Base-by-base conservation (phyloP, 352 stramenopile genomes). In the Phytophthora capsici region DNA sequence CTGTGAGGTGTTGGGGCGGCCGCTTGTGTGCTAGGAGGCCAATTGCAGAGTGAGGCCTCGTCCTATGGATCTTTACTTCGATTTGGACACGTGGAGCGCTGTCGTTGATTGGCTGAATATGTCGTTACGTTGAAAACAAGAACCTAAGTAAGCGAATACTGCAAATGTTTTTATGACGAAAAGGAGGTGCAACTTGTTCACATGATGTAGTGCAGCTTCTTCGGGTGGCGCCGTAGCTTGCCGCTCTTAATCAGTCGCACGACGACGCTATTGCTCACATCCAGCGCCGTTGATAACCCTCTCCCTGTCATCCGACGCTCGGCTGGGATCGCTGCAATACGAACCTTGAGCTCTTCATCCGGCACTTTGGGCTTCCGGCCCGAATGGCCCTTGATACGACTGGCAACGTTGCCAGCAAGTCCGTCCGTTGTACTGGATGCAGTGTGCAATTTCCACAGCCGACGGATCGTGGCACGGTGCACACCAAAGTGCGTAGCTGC, bases 171-270 rank as follows among this genome's bases (percentile, higher is more conserved):
- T 34, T 34, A 28, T 36, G 45, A 38, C 4, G 20, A 52, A n/a
- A 20, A 37, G 19, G 25, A 52, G 25, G 45, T 38, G 36, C 46
- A 52, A 38, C 14, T 10, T 12, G 12, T 20, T 72, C 40, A 77
- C 69, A 77, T 77, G 48, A 77, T 56, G 58, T 77, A 77, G 38
- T 77, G 69, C 37, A 77, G 53, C 36, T 77, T 77, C 48, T 77
- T 77, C 3, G 69, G 69, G 44, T 77, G 69, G n/a, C 69, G 69
- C 22, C 64, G 57, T 14, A 77, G 54, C 26, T 77, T 77, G n/a
- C 69, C 69, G 38, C 44, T 66, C 25, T 71, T 72, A 54, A 77
- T 72, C 3, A 77, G 63, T 10, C 69, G 57, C 48, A 77, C 69
- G 17, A 77, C 65, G 12, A 77, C 69, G 25, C 69, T 77, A 32